Percentiles rank a stretch among this genome's conserved stretches.
These are phyloP conservation scores for Primulina eburnea DNA, from an alignment of 257 asterid species.

Conservation along the genomic window DNA sequence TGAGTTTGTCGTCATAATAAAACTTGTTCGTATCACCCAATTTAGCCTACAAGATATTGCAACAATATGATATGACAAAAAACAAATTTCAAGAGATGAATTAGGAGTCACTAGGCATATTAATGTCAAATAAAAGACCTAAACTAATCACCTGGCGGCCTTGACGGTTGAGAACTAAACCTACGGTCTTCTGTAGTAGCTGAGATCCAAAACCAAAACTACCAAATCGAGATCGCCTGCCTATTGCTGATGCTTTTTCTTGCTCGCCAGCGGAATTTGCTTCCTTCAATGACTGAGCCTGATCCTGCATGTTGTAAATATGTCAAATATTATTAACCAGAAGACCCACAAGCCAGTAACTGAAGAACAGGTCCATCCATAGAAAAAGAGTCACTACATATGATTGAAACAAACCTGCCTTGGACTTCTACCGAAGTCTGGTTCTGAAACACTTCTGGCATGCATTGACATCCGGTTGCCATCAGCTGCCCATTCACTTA, in stretches of 20 bases:
- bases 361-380: slow-evolving; percentile 10
- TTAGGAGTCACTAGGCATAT: not conserved
- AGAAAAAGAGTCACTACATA: slow-evolving; percentile 8
- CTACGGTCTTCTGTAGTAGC: slow-evolving; percentile 58
- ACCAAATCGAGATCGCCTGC: slow-evolving; percentile 53
- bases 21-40: slow-evolving; percentile 88
- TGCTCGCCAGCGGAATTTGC: slow-evolving; percentile 44
- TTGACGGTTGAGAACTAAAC: slow-evolving; percentile 56
- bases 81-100: not conserved
- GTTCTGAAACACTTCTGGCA: slow-evolving; percentile 91
- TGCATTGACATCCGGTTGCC: slow-evolving; percentile 55
- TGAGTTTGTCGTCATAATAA: slow-evolving; percentile 78
- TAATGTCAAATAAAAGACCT: slow-evolving; percentile 2
- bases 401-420: slow-evolving; percentile 61
- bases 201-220: slow-evolving; percentile 65
- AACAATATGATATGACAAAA: slow-evolving; percentile 15
- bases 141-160: slow-evolving; percentile 42
- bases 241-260: slow-evolving; percentile 51
- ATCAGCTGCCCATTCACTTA: slow-evolving; percentile 59
- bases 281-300: slow-evolving; percentile 66
- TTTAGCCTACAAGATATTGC: slow-evolving; percentile 58
- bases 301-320: slow-evolving; percentile 40
- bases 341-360: slow-evolving; percentile 13
- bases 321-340: not conserved
- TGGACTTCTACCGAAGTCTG: slow-evolving; percentile 92